phyloP scores from a whole-genome alignment of 208 protist genomes.

The Herpetomonas muscarum region DNA sequence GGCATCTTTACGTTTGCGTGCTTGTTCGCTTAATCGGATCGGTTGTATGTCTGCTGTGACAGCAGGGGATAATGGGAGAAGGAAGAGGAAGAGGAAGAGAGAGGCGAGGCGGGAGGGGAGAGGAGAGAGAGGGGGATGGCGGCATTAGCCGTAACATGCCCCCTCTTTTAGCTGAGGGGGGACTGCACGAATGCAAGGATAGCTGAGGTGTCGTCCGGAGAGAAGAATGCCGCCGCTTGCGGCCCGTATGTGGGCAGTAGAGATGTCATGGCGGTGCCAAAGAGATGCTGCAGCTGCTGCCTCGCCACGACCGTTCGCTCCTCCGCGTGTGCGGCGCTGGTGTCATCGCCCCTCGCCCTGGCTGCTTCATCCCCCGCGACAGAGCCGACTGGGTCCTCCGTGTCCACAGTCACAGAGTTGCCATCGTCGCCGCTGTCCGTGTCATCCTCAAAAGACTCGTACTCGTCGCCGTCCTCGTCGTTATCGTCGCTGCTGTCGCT shows the following conservation, averaged over 20 bases:
- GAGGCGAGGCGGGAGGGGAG: not conserved
- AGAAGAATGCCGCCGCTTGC: slow-evolving; percentile 21
- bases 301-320: slow-evolving; percentile 4
- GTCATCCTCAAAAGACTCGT: slow-evolving; percentile 15
- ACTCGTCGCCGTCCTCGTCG: slow-evolving; percentile 12
- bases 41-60: not conserved
- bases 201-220: slow-evolving; percentile 7
- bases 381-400: too few species aligned
- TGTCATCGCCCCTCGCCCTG: not conserved
- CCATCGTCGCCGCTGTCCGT: slow-evolving; percentile 8
- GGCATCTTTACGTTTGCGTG: too few species aligned
- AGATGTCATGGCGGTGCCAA: slow-evolving; percentile 15
- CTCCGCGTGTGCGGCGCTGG: not conserved
- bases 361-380: too few species aligned
- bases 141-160: not conserved
- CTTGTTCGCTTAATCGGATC: too few species aligned
- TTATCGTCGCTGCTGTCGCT: slow-evolving; percentile 18
- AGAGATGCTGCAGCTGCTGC: slow-evolving; percentile 4
- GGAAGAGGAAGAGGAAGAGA: not conserved
- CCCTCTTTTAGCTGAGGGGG: not conserved
- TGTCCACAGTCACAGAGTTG: too few species aligned
- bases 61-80: not conserved
- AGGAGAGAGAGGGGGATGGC: not conserved
- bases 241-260: slow-evolving; percentile 15
- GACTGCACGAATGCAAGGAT: slow-evolving; percentile 10